Conservation (phyloP, 306 rosid genomes). For the Malus fusca region DNA sequence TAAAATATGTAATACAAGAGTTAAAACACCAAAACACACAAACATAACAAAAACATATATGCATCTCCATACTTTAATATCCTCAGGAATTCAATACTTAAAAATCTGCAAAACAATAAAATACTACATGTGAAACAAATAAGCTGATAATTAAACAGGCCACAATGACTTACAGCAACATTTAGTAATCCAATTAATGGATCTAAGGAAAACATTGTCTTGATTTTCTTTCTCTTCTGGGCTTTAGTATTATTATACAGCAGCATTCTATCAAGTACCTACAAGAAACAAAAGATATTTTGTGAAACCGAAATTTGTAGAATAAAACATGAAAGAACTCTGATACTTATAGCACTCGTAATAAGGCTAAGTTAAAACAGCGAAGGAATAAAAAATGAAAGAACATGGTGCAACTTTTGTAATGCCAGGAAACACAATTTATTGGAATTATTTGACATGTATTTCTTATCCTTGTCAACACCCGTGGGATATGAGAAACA, state of each 20-base stretch:
- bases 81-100: not conserved
- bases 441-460: too few relatives aligned
- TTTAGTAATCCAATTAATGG: constrained; percentile 73
- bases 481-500: not conserved
- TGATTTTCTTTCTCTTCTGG: constrained; percentile 18
- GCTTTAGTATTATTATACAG: constrained; percentile 30
- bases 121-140: not conserved
- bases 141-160: not conserved
- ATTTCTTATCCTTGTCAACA: not conserved
- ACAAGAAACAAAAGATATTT: constrained; percentile 21
- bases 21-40: not conserved
- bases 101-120: not conserved
- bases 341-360: not conserved
- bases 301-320: constrained; percentile 11
- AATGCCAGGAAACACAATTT: not conserved
- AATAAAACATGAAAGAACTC: not conserved
- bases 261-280: constrained; percentile 78
- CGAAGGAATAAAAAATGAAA: not conserved
- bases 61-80: not conserved
- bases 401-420: not conserved
- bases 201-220: constrained; percentile 30
- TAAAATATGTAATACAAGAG: not conserved
- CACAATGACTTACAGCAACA: constrained; percentile 63
- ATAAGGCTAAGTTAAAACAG: not conserved
- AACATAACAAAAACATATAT: not conserved